These are phyloP conservation scores for Panaeolus cyanescens DNA, from an alignment of 768 basidiomycete species.

Conservation along the genomic window DNA sequence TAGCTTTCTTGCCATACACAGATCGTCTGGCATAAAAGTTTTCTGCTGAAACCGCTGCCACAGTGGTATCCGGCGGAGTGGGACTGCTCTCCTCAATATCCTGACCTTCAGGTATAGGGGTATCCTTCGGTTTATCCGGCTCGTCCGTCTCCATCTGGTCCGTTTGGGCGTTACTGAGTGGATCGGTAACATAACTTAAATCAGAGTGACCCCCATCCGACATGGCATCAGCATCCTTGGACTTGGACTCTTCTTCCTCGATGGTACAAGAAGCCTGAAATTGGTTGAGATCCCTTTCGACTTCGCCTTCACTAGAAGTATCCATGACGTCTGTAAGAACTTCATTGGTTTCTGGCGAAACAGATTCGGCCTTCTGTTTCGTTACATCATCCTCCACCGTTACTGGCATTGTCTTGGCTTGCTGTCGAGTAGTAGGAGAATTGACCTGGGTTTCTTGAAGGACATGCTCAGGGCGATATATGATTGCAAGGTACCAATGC, in stretches of 20 bases:
- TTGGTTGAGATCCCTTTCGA: constrained; percentile 30
- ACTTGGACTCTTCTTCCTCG: constrained; percentile 5
- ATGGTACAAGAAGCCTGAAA: constrained; percentile 29
- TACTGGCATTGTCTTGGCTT: constrained; percentile 19
- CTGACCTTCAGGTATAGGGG: no score
- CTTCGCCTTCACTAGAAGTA: constrained; percentile 30
- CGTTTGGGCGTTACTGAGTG: neutral
- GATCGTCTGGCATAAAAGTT: neutral
- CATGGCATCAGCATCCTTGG: neutral
- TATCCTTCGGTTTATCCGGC: neutral
- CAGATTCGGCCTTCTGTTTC: neutral
- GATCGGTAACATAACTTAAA: constrained; percentile 13
- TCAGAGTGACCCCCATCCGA: constrained; percentile 4
- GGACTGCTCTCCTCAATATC: no score
- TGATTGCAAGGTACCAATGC: constrained; percentile 98
- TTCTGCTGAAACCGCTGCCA: neutral
- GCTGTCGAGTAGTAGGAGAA: constrained; percentile 16
- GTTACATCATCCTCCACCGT: neutral
- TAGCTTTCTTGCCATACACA: constrained; percentile 6
- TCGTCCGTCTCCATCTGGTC: neutral
- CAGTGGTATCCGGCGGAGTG: constrained; percentile 9
- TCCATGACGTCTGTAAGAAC: constrained; percentile 8
- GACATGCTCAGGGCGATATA: constrained; percentile 76
- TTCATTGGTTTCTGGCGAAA: neutral
- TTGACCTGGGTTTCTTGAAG: constrained; percentile 28